A percentile compares a stretch with the other conserved stretches of the same genome.
Evolutionary conservation across 192 early-diverging fungal genomes (phyloP).

Genomic region (Coemansia sp.): DNA sequence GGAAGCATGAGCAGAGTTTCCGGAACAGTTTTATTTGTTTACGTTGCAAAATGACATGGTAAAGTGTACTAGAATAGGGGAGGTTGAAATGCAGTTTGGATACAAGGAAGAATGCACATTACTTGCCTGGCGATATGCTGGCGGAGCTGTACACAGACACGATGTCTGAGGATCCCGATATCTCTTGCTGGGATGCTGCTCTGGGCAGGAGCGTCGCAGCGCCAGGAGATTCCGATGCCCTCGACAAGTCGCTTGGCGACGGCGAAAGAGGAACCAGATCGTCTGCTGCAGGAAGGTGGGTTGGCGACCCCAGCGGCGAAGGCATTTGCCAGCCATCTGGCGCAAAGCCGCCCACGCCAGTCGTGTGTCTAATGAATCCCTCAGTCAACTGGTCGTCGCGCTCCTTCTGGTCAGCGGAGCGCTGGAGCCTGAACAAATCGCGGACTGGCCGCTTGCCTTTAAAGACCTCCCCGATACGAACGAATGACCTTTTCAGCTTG

Average conservation of each 20-base stretch:
- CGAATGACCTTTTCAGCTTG: conserved; percentile 23
- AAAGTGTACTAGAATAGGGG: neutral
- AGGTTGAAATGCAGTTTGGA: neutral
- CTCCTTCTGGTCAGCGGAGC: conserved; percentile 22
- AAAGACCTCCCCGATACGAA: conserved; percentile 19
- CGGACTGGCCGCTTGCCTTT: conserved; percentile 17
- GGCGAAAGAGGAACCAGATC: conserved; percentile 6
- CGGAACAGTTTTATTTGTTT: no score
- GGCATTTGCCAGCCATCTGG: conserved; percentile 40
- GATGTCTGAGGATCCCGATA: neutral
- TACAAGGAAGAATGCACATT: neutral
- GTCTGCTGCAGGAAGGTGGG: neutral
- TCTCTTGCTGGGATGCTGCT: neutral
- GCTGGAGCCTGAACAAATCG: conserved; percentile 14
- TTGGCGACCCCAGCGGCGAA: conserved; percentile 18
- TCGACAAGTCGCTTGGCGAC: neutral
- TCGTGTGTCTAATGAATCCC: conserved; percentile 49
- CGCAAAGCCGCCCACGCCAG: conserved; percentile 45
- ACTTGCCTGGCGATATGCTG: neutral
- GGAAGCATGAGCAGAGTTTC: neutral
- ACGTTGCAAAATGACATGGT: no score
- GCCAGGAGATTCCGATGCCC: neutral
- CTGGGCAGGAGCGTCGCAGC: neutral
- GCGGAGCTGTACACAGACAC: conserved; percentile 6
- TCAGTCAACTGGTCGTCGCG: conserved; percentile 38